A percentile compares a stretch with the other conserved stretches of the same genome.
Conservation (phyloP, 164 flowering plant species). For the Pachysandra terminalis region DNA sequence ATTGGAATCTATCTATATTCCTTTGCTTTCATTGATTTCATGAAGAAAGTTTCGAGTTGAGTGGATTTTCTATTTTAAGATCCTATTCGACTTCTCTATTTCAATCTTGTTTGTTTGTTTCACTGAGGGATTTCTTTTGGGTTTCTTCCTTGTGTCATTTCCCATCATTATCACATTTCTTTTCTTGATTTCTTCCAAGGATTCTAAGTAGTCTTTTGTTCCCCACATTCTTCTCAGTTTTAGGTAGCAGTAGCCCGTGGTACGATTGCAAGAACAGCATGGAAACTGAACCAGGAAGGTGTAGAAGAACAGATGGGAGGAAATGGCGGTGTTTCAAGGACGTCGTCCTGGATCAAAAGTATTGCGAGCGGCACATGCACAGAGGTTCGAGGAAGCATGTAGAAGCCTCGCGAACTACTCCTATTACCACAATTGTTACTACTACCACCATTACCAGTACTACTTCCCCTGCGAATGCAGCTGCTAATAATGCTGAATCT, state of each 20-base stretch:
- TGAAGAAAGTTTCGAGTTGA: too few relatives aligned
- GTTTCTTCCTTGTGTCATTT: too few relatives aligned
- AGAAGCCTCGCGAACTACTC: slow-evolving; percentile 31
- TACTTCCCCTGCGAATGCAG: not conserved
- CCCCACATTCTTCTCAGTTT: slow-evolving; percentile 15
- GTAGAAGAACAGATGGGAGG: slow-evolving; percentile 68
- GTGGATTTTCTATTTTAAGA: too few relatives aligned
- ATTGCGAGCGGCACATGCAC: slow-evolving; percentile 63
- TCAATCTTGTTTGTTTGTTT: too few relatives aligned
- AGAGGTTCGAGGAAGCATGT: slow-evolving; percentile 89
- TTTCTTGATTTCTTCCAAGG: too few relatives aligned
- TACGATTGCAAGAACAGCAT: slow-evolving; percentile 29
- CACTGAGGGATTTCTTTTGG: too few relatives aligned
- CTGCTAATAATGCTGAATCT: not conserved
- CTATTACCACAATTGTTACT: too few relatives aligned
- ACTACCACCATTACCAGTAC: not conserved
- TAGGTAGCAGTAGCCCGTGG: slow-evolving; percentile 22
- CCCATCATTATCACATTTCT: too few relatives aligned
- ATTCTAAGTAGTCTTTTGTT: not conserved
- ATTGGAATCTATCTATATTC: too few relatives aligned
- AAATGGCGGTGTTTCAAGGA: slow-evolving; percentile 43
- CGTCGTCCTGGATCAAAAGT: slow-evolving; percentile 46
- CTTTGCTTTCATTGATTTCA: too few relatives aligned
- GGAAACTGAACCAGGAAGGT: slow-evolving; percentile 60
- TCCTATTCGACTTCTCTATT: too few relatives aligned